Evolutionary conservation across 2,329 filamentous ascomycete genomes (phyloP).

Genomic region (Akanthomyces uredinophilus): DNA sequence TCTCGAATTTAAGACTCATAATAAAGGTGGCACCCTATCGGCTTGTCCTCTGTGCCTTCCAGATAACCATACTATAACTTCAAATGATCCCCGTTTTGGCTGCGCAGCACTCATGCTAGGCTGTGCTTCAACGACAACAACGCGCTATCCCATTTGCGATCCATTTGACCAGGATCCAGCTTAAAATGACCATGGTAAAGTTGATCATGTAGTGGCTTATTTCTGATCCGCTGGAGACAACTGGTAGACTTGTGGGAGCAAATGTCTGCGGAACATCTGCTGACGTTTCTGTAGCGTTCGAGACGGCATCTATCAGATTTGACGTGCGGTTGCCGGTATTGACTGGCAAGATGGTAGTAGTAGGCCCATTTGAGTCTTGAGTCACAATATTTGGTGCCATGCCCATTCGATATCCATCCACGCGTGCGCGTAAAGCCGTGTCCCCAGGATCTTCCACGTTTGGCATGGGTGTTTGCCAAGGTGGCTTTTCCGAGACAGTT

Average conservation of each 20-base stretch:
- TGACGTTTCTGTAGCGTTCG: neutral
- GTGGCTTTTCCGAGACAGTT: slow-evolving; percentile 17
- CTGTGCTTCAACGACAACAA: neutral
- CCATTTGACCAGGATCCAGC: neutral
- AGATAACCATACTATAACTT: slow-evolving; percentile 15
- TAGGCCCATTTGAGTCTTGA: neutral
- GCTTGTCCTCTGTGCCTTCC: neutral
- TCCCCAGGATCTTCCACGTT: neutral
- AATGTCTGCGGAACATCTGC: neutral
- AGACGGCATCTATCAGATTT: neutral
- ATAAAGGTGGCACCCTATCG: slow-evolving; percentile 6
- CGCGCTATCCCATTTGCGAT: neutral
- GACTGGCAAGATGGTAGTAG: neutral
- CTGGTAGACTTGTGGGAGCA: neutral
- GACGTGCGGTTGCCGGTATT: neutral
- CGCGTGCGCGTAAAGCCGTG: neutral
- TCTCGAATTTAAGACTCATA: slow-evolving; percentile 13
- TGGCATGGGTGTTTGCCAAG: slow-evolving; percentile 12
- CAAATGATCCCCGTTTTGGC: neutral
- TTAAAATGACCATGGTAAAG: neutral
- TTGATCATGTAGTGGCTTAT: neutral
- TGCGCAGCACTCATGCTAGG: neutral
- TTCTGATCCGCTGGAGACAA: neutral
- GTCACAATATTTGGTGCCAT: neutral
- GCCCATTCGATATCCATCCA: slow-evolving; percentile 7